phyloP scores from a whole-genome alignment of 257 asterid genomes.

The Nicotiana tomentosiformis region DNA sequence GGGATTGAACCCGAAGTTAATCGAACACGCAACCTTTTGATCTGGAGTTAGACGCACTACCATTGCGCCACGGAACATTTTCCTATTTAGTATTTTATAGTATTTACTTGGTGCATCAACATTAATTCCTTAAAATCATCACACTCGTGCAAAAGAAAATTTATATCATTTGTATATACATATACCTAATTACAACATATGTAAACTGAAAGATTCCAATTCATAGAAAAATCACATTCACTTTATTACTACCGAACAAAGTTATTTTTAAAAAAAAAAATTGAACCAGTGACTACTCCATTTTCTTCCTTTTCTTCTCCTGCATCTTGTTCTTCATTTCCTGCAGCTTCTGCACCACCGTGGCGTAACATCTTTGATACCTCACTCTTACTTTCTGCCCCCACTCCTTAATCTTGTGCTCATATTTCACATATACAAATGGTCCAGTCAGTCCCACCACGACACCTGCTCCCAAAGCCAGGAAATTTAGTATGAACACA shows the following conservation, averaged over 20 bases:
- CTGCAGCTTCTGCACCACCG: constrained; percentile 16
- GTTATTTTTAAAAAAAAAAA: background rate
- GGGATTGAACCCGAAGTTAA: constrained; percentile 93
- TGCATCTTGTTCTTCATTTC: background rate
- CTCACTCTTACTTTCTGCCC: constrained; percentile 23
- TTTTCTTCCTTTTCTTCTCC: constrained; percentile 36
- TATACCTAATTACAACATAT: too few relatives aligned
- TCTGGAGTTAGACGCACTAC: constrained; percentile 97
- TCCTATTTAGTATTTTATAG: too few relatives aligned
- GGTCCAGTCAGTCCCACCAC: constrained; percentile 42
- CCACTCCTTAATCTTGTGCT: constrained; percentile 28
- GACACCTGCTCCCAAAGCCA: constrained; percentile 30
- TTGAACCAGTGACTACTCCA: constrained; percentile 17
- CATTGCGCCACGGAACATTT: constrained; percentile 51
- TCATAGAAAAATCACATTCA: background rate
- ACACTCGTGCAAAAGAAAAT: too few relatives aligned
- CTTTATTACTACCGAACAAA: background rate
- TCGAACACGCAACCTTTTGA: constrained; percentile 99
- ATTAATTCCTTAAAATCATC: too few relatives aligned
- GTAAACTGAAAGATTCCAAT: too few relatives aligned
- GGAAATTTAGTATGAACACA: background rate
- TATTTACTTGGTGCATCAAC: too few relatives aligned
- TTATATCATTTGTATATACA: too few relatives aligned
- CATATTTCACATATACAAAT: constrained; percentile 33
- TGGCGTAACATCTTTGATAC: constrained; percentile 12